Evolutionary conservation across 768 basidiomycete species (phyloP).

Genomic region (Kwoniella dendrophila): DNA sequence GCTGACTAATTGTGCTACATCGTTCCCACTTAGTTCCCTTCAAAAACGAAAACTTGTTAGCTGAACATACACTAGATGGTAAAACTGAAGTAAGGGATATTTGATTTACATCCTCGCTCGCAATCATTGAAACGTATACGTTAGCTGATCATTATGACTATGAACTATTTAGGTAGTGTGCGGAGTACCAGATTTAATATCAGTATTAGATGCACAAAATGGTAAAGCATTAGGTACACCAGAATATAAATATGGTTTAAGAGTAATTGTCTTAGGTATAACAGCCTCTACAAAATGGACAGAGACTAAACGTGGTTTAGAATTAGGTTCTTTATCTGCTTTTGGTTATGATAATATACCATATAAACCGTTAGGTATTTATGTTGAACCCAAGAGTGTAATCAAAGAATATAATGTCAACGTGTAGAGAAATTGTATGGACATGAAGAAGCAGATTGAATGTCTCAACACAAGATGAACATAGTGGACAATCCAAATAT

Average conservation of each 20-base stretch:
- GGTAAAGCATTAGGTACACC: slow-evolving; percentile 67
- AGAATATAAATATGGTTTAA: slow-evolving; percentile 65
- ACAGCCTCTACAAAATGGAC: slow-evolving; percentile 65
- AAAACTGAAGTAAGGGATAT: slow-evolving; percentile 20
- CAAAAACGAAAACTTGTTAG: slow-evolving; percentile 44
- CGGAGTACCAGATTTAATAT: slow-evolving; percentile 72
- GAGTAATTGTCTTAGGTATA: slow-evolving; percentile 63
- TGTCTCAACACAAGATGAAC: too few relatives aligned
- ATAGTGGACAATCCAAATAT: too few relatives aligned
- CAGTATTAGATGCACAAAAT: slow-evolving; percentile 66
- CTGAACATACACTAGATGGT: slow-evolving; percentile 28
- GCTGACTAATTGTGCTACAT: too few relatives aligned
- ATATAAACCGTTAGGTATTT: slow-evolving; percentile 23
- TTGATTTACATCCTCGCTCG: neutral
- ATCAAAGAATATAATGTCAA: slow-evolving; percentile 37
- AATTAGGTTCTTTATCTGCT: slow-evolving; percentile 62
- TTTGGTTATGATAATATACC: slow-evolving; percentile 59
- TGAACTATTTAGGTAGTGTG: too few relatives aligned
- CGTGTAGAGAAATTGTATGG: too few relatives aligned
- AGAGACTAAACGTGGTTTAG: slow-evolving; percentile 60
- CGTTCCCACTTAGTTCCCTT: slow-evolving; percentile 32
- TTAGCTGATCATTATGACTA: too few relatives aligned
- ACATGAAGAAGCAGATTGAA: too few relatives aligned
- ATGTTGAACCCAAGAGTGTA: slow-evolving; percentile 30
- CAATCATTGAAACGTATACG: too few relatives aligned